Evolutionary conservation across 2,329 filamentous ascomycete genomes (phyloP).

Genomic region (Botryosphaeria agaves): DNA sequence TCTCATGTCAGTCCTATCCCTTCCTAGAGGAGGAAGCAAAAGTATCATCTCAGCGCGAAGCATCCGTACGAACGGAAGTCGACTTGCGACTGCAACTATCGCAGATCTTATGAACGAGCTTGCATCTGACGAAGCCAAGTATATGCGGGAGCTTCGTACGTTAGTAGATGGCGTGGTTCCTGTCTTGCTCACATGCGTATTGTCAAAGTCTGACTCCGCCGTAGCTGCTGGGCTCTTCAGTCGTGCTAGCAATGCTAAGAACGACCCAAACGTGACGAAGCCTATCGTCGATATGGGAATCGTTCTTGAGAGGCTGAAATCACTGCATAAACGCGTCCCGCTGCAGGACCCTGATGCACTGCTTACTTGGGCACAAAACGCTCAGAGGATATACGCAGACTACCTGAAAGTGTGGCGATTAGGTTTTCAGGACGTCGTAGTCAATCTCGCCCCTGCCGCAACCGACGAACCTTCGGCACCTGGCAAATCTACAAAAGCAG

Average conservation of each 20-base stretch:
- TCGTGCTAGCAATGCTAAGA: conserved; percentile 32
- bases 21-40: conserved; percentile 43
- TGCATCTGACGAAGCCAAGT: conserved; percentile 67
- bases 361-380: conserved; percentile 63
- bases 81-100: conserved; percentile 49
- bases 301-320: conserved; percentile 67
- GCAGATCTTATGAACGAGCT: conserved; percentile 67
- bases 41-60: conserved; percentile 65
- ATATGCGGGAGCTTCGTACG: conserved; percentile 79
- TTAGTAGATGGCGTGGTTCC: conserved; percentile 91
- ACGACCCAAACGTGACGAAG: conserved; percentile 52
- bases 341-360: conserved; percentile 54
- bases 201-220: conserved; percentile 51
- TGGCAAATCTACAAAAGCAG: conserved; percentile 22
- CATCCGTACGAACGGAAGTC: conserved; percentile 54
- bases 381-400: conserved; percentile 62
- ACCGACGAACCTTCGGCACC: conserved; percentile 36
- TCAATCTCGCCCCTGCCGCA: conserved; percentile 70
- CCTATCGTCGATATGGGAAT: conserved; percentile 92
- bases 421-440: conserved; percentile 85
- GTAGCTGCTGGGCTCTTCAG: conserved; percentile 52
- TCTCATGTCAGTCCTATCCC: conserved; percentile 77
- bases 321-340: conserved; percentile 64
- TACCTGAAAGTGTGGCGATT: conserved; percentile 83
- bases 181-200: conserved; percentile 69